A percentile compares a stretch with the other conserved stretches of the same genome.
Evolutionary conservation across 352 stramenopile species (phyloP).

Genomic region (Pythium brassicae): DNA sequence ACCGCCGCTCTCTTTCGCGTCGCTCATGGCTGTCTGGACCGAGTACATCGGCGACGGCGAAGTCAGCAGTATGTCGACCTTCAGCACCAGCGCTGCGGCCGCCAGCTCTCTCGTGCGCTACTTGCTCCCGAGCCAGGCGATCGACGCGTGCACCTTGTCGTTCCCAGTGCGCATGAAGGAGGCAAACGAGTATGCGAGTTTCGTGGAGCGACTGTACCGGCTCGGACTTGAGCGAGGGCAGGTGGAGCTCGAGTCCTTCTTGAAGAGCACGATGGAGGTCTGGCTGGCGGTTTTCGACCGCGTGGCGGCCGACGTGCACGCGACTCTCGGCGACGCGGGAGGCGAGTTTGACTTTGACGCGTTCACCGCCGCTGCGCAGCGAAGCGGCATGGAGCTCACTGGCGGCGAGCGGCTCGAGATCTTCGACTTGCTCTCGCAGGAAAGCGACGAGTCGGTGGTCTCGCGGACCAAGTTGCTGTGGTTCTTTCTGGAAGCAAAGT

Average conservation of each 20-base stretch:
- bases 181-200: slow-evolving; percentile 20
- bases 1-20: slow-evolving; percentile 35
- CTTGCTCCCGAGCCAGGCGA: slow-evolving; percentile 23
- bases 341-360: slow-evolving; percentile 33
- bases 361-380: slow-evolving; percentile 27
- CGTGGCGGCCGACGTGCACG: slow-evolving; percentile 21
- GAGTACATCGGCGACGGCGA: slow-evolving; percentile 72
- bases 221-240: slow-evolving; percentile 33
- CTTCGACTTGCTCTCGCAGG: slow-evolving; percentile 42
- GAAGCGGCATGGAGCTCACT: slow-evolving; percentile 43
- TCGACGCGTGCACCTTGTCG: slow-evolving; percentile 34
- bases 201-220: slow-evolving; percentile 38
- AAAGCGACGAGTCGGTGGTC: slow-evolving; percentile 28
- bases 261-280: slow-evolving; percentile 29
- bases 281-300: slow-evolving; percentile 41
- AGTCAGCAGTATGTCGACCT: no score
- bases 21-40: slow-evolving; percentile 46
- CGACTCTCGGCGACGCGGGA: slow-evolving; percentile 12
- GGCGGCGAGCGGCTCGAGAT: slow-evolving; percentile 50
- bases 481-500: slow-evolving; percentile 26
- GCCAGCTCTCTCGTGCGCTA: slow-evolving; percentile 7
- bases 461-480: slow-evolving; percentile 18
- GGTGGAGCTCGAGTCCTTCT: slow-evolving; percentile 38
- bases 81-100: neutral
- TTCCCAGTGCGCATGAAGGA: slow-evolving; percentile 46